Conservation (phyloP, 176 grass and related monocot genomes). For the Bothriochloa decipiens region DNA sequence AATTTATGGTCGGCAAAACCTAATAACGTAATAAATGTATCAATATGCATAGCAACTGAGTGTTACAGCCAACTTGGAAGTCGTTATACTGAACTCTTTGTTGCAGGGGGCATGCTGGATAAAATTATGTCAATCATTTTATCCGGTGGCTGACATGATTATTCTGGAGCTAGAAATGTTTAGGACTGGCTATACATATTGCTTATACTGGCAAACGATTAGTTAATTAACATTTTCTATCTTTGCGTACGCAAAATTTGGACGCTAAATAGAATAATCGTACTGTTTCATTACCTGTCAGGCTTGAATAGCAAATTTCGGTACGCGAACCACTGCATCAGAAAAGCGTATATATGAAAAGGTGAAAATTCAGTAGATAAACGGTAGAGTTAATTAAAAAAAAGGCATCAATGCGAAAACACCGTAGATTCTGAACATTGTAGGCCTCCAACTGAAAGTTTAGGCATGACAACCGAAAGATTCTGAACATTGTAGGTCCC, state of each 20-base stretch:
- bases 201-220: not conserved
- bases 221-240: not conserved
- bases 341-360: not conserved
- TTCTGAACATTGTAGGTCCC: too few relatives aligned
- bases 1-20: not conserved
- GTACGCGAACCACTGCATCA: slow-evolving; percentile 85
- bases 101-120: not conserved
- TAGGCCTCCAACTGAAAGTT: not conserved
- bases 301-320: slow-evolving; percentile 83
- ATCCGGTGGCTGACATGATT: not conserved
- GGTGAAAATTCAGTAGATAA: not conserved
- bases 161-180: not conserved
- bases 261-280: not conserved
- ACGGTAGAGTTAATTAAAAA: not conserved
- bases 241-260: not conserved
- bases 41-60: not conserved
- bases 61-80: not conserved
- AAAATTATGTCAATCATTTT: not conserved
- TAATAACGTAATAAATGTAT: not conserved
- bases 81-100: not conserved
- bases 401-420: not conserved
- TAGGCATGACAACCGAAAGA: too few relatives aligned
- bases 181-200: not conserved
- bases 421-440: not conserved
- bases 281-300: slow-evolving; percentile 64